Evolutionary conservation across 2,329 filamentous ascomycete genomes (phyloP).

Genomic region (Alternaria arborescens): DNA sequence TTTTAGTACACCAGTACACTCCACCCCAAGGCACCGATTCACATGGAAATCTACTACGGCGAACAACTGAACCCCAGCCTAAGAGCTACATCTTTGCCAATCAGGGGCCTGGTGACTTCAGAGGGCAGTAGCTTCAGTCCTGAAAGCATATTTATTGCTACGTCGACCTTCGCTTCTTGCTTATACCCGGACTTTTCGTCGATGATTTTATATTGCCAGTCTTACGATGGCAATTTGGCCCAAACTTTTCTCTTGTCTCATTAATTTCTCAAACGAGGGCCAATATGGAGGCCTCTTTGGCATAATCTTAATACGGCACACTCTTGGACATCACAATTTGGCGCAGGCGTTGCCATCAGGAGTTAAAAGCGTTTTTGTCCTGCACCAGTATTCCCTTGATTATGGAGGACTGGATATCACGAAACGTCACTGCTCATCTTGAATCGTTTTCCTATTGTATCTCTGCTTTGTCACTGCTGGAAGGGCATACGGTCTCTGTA

Average conservation of each 20-base stretch:
- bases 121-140: constrained; percentile 12
- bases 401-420: constrained; percentile 6
- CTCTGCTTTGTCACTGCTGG: background rate
- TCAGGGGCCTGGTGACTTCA: constrained; percentile 56
- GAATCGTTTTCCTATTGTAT: background rate
- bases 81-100: constrained; percentile 61
- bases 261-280: constrained; percentile 1
- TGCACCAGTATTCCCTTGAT: background rate
- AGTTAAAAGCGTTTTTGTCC: constrained; percentile 16
- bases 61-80: constrained; percentile 43
- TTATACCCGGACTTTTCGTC: constrained; percentile 17
- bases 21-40: constrained; percentile 54
- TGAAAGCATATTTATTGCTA: background rate
- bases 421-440: constrained; percentile 3
- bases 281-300: constrained; percentile 6
- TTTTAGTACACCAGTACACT: constrained; percentile 59
- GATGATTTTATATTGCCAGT: constrained; percentile 1
- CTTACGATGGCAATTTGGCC: constrained; percentile 1
- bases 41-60: constrained; percentile 37
- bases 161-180: constrained; percentile 12
- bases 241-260: background rate
- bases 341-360: constrained; percentile 11
- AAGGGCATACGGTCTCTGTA: background rate
- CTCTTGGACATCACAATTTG: constrained; percentile 9
- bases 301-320: constrained; percentile 16